Evolutionary conservation across 768 basidiomycete genomes (phyloP), one percentile per base, ranked within the genome.

Genomic region (Strobilomyces dryophilus): DNA sequence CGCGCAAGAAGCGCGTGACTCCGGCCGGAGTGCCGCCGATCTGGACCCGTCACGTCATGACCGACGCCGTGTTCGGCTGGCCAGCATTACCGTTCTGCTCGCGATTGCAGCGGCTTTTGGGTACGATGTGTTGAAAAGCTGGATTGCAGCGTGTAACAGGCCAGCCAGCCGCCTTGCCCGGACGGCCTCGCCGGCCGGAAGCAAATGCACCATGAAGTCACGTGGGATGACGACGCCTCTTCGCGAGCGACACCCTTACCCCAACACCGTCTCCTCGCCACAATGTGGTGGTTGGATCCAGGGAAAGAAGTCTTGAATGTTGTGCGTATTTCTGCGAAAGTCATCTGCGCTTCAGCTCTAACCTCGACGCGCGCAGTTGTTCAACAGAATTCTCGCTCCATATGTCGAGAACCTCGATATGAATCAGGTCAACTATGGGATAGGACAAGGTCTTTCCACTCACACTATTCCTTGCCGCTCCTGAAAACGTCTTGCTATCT

Each of bases 341-440:
- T 35, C 32, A 7, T 47, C 45, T 20, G 40, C 45, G n/a, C 37
- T 27, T n/a, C 29, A 26, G 42, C 32, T 36, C 27, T 40, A 39
- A 51, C 44, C 17, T 45, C 24, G 27, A 27, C 15, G 18, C 9
- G 14, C 27, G 26, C 53, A 83, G 89, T 68, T 93, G 61, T 89
- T 97, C 74, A 95, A 95, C 69, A 83, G 89, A 58, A 89, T 94
- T 57, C 83, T 97, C 46, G 90, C 91, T 26, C 94, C 92, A 0
- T 98, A 98, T 79, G 88, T 98, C 59, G 92, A 94, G 75, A 95
- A 98, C 66, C 74, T 99, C 68, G 94, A 98, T 70, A 81, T 93
- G 67, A 88, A 92, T 66, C 92, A 95, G 70, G 88, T 98, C 45
- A 94, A 94, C 65, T 87, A 95, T 76, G 93, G 91, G 15, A 89